These are phyloP conservation scores for Manihot esculenta DNA, from an alignment of 441 rosid genomes.

Conservation along the genomic window DNA sequence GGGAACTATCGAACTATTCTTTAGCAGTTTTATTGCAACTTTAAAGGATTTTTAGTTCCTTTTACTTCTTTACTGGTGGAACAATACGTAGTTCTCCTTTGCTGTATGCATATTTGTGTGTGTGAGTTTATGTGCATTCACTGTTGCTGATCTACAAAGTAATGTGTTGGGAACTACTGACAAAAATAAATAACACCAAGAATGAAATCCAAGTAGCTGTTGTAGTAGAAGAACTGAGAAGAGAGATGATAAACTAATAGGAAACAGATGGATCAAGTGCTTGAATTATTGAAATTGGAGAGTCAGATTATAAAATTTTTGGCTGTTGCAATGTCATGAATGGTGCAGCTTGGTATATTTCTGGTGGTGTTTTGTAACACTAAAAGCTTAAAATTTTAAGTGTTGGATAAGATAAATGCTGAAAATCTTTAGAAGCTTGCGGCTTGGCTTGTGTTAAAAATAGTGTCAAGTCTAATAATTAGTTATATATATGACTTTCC, in stretches of 20 bases:
- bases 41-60: too few relatives aligned
- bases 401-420: too few relatives aligned
- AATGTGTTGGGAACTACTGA: neutral
- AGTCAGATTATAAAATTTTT: neutral
- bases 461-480: too few relatives aligned
- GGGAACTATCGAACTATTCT: neutral
- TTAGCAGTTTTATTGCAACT: too few relatives aligned
- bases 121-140: neutral
- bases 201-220: neutral
- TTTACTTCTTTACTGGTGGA: too few relatives aligned
- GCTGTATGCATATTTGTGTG: neutral
- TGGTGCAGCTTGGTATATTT: neutral
- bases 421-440: too few relatives aligned
- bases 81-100: too few relatives aligned
- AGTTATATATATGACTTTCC: too few relatives aligned
- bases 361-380: neutral
- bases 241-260: neutral
- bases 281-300: neutral
- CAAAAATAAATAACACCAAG: neutral
- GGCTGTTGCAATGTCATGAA: too few relatives aligned
- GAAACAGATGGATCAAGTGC: neutral
- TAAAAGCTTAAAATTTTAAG: too few relatives aligned
- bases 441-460: too few relatives aligned
- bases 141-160: too few relatives aligned
- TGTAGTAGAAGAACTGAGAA: neutral